Evolutionary conservation across 108 stramenopile genomes (phyloP).

Genomic region (Pseudonitzschia multistriata): DNA sequence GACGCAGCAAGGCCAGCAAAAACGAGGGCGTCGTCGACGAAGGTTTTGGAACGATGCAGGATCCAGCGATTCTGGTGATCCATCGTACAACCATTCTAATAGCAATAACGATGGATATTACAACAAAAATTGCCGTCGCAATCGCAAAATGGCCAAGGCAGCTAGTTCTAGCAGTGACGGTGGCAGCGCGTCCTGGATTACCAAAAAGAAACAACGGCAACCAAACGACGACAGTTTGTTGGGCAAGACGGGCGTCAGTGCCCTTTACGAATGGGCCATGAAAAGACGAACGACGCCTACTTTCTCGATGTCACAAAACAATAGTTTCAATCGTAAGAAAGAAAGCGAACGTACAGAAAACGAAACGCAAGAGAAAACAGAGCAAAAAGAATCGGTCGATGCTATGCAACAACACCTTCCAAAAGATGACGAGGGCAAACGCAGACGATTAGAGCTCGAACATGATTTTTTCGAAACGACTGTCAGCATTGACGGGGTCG

Average conservation of each 20-base stretch:
- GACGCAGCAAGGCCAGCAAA: constrained; percentile 21
- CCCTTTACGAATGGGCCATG: constrained; percentile 78
- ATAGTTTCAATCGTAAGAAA: neutral
- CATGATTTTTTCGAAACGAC: constrained; percentile 50
- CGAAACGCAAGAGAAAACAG: neutral
- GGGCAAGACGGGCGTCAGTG: constrained; percentile 76
- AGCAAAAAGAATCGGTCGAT: neutral
- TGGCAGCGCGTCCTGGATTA: constrained; percentile 26
- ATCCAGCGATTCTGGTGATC: constrained; percentile 18
- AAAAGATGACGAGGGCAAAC: constrained; percentile 7
- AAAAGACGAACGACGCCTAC: constrained; percentile 53
- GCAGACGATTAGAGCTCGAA: constrained; percentile 18
- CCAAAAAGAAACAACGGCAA: constrained; percentile 52
- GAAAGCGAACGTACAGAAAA: constrained; percentile 1
- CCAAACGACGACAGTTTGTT: constrained; percentile 54
- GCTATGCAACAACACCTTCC: neutral
- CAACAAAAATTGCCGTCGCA: constrained; percentile 19
- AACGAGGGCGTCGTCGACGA: constrained; percentile 28
- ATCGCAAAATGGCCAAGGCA: constrained; percentile 21
- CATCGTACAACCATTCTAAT: neutral
- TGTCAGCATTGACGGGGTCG: constrained; percentile 59
- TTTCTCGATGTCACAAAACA: constrained; percentile 10
- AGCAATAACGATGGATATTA: constrained; percentile 7
- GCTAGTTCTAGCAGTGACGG: constrained; percentile 28
- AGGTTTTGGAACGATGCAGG: constrained; percentile 23